Conservation (phyloP, 2,329 filamentous ascomycete species). For the Sphaerostilbella broomeana region DNA sequence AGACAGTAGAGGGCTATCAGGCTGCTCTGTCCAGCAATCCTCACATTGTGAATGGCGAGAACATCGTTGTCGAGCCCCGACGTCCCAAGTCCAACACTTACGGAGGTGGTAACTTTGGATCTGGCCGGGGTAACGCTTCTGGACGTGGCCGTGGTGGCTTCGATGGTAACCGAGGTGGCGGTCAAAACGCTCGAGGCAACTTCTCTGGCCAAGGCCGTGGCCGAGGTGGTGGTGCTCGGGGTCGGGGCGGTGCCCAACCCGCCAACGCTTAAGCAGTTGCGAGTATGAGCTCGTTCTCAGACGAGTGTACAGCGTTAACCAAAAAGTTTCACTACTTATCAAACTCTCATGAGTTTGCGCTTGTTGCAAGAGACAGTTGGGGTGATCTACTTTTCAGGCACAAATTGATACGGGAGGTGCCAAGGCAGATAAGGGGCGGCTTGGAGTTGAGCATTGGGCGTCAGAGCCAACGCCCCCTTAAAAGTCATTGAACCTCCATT, state of each 20-base stretch:
- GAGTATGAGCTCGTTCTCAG: too few relatives aligned
- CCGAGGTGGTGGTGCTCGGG: slow-evolving; percentile 59
- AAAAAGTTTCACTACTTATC: too few relatives aligned
- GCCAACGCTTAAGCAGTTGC: slow-evolving; percentile 42
- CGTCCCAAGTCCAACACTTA: slow-evolving; percentile 67
- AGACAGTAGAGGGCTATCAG: slow-evolving; percentile 70
- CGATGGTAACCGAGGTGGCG: slow-evolving; percentile 52
- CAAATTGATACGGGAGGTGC: neutral
- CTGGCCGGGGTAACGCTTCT: slow-evolving; percentile 53
- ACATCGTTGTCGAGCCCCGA: slow-evolving; percentile 82
- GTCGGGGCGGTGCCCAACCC: slow-evolving; percentile 53
- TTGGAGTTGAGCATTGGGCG: slow-evolving; percentile 24
- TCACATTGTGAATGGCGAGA: slow-evolving; percentile 74
- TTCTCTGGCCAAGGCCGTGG: slow-evolving; percentile 61
- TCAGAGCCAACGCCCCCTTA: slow-evolving; percentile 25
- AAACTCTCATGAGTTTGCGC: too few relatives aligned
- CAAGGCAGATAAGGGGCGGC: neutral
- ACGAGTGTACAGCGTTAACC: too few relatives aligned
- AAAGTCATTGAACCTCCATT: slow-evolving; percentile 17
- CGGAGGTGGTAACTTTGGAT: slow-evolving; percentile 60
- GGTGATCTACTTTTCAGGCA: too few relatives aligned
- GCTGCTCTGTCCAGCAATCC: slow-evolving; percentile 80
- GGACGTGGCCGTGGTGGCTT: slow-evolving; percentile 62
- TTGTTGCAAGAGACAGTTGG: too few relatives aligned
- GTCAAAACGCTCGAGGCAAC: slow-evolving; percentile 59